Evolutionary conservation across 768 basidiomycete genomes (phyloP).

Genomic region (Termitomyces sp.): DNA sequence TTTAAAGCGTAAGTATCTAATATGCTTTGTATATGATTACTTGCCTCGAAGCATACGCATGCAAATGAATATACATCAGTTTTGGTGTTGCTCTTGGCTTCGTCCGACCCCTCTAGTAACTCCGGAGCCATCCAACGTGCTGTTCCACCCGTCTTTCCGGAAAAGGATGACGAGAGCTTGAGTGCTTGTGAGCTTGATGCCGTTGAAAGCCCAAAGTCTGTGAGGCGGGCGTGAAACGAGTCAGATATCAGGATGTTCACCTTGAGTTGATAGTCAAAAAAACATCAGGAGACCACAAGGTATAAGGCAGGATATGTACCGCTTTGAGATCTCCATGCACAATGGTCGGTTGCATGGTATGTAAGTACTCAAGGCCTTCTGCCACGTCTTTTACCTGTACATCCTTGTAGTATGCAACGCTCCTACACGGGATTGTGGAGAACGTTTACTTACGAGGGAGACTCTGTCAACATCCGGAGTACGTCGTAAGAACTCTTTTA

Average conservation of each 20-base stretch:
- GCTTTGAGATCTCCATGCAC: too few species aligned
- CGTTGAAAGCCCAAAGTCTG: neutral
- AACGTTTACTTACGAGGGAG: neutral
- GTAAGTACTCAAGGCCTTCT: too few species aligned
- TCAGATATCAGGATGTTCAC: neutral
- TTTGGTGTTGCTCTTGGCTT: neutral
- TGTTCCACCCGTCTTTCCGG: neutral
- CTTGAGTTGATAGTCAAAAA: too few species aligned
- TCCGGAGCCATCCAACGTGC: neutral
- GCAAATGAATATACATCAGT: neutral
- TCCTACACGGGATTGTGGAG: too few species aligned
- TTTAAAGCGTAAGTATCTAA: neutral
- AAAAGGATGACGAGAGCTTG: neutral
- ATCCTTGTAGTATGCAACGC: too few species aligned
- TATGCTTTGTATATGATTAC: neutral
- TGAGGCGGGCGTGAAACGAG: neutral
- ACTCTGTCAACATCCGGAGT: neutral
- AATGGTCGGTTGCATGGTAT: too few species aligned
- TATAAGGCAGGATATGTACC: too few species aligned
- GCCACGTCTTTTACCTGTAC: neutral
- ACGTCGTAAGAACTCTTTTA: neutral
- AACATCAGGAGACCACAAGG: too few species aligned
- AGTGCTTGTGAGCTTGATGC: neutral
- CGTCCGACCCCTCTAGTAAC: too few species aligned
- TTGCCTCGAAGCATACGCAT: neutral